Percentiles rank a stretch among this genome's conserved stretches.
phyloP scores from a whole-genome alignment of 169 alveolate species.

The Plasmodium knowlesi region DNA sequence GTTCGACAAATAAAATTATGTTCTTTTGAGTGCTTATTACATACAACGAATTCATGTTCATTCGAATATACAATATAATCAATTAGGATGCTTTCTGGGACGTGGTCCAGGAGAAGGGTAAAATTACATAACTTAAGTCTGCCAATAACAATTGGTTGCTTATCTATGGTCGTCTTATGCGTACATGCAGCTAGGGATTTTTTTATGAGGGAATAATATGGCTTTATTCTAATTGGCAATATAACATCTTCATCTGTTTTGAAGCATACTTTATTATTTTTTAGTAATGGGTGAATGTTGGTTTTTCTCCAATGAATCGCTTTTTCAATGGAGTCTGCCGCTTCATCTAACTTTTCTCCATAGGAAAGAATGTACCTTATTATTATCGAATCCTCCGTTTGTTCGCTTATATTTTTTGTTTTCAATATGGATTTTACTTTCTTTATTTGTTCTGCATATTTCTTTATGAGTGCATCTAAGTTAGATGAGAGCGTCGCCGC shows the following conservation, averaged over 20 bases:
- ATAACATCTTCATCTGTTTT: constrained; percentile 7
- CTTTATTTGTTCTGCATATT: constrained; percentile 28
- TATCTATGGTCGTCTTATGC: constrained; percentile 41
- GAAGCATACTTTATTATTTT: constrained; percentile 10
- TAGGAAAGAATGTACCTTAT: constrained; percentile 53
- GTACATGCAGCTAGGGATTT: constrained; percentile 70
- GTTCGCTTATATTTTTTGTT: constrained; percentile 38
- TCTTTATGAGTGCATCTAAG: constrained; percentile 23
- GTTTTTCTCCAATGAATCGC: constrained; percentile 47
- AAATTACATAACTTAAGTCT: constrained; percentile 68
- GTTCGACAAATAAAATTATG: constrained; percentile 29
- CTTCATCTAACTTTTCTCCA: constrained; percentile 68
- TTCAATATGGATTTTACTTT: constrained; percentile 21
- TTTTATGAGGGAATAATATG: constrained; percentile 55
- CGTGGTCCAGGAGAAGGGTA: constrained; percentile 56
- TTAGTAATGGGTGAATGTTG: constrained; percentile 45
- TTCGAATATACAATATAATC: constrained; percentile 65
- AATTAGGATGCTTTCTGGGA: constrained; percentile 47
- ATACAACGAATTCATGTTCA: constrained; percentile 49
- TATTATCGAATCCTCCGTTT: constrained; percentile 36
- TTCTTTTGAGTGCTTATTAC: constrained; percentile 42
- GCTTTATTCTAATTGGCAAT: constrained; percentile 46
- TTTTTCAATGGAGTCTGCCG: constrained; percentile 31
- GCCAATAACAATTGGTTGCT: constrained; percentile 67
- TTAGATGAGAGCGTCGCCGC: neutral